Evolutionary conservation across 1,284 basidiomycete genomes (phyloP).

Genomic region (Leccinum solheimii): DNA sequence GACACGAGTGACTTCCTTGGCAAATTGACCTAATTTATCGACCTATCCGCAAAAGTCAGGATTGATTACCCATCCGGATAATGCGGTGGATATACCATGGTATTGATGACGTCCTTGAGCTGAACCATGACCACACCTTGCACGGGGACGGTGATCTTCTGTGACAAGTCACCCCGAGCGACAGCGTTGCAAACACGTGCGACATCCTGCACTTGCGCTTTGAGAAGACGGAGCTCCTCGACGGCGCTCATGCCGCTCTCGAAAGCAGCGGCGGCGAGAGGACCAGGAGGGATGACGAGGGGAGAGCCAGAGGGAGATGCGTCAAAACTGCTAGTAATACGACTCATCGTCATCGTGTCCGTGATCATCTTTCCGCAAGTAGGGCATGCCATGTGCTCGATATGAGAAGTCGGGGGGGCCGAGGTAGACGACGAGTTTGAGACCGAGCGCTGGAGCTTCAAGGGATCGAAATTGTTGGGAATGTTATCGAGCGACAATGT

Average conservation of each 20-base stretch:
- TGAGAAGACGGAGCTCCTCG: constrained; percentile 75
- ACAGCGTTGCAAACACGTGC: constrained; percentile 95
- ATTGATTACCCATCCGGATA: constrained; percentile 10
- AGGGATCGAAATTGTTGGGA: constrained; percentile 39
- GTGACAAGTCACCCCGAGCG: constrained; percentile 89
- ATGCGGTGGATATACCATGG: constrained; percentile 68
- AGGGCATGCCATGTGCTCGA: constrained; percentile 47
- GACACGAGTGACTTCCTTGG: constrained; percentile 83
- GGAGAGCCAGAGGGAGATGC: constrained; percentile 44
- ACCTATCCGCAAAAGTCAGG: constrained; percentile 42
- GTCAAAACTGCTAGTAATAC: constrained; percentile 33
- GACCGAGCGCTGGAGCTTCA: constrained; percentile 27
- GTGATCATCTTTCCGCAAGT: constrained; percentile 48
- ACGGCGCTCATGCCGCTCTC: constrained; percentile 66
- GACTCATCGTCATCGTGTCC: constrained; percentile 39
- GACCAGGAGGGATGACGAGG: constrained; percentile 56
- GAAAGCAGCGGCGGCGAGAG: constrained; percentile 56
- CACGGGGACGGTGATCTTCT: constrained; percentile 96
- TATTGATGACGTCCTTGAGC: constrained; percentile 97
- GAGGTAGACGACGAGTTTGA: constrained; percentile 38
- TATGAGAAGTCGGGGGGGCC: constrained; percentile 43
- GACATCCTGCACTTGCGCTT: constrained; percentile 84
- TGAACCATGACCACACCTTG: constrained; percentile 97
- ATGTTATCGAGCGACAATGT: constrained; percentile 46
- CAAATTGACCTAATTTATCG: constrained; percentile 79